These are phyloP conservation scores for Phoenix roebelenii DNA, from an alignment of 176 grass and related monocot genomes.

Conservation along the genomic window DNA sequence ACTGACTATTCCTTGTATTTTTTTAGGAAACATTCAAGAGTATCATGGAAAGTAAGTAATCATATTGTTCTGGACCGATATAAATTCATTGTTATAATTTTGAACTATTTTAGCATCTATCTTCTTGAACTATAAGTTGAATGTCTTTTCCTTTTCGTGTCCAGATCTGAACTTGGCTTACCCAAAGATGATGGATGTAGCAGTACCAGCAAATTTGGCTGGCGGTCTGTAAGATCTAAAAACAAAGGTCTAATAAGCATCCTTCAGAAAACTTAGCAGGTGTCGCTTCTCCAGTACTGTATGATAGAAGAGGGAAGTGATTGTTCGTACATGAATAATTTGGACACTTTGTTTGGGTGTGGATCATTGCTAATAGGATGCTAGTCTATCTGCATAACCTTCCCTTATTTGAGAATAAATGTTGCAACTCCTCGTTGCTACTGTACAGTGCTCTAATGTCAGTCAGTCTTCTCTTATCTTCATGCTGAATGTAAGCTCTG, in stretches of 20 bases:
- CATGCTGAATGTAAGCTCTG: no score
- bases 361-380: no score
- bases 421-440: no score
- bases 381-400: no score
- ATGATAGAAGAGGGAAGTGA: no score
- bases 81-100: no score
- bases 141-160: constrained; percentile 23
- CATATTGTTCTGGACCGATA: not conserved
- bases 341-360: no score
- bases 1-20: not conserved
- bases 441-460: no score
- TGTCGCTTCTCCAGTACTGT: not conserved
- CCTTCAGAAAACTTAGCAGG: not conserved
- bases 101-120: not conserved
- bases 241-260: constrained; percentile 36
- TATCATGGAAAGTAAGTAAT: constrained; percentile 81
- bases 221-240: constrained; percentile 71
- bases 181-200: constrained; percentile 93
- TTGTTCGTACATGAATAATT: no score
- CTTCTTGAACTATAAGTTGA: not conserved
- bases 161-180: constrained; percentile 74
- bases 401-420: no score
- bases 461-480: no score
- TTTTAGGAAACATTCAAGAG: constrained; percentile 72
- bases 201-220: constrained; percentile 67